phyloP scores from a whole-genome alignment of 2,329 filamentous ascomycete species.

The Stemphylium vesicarium region DNA sequence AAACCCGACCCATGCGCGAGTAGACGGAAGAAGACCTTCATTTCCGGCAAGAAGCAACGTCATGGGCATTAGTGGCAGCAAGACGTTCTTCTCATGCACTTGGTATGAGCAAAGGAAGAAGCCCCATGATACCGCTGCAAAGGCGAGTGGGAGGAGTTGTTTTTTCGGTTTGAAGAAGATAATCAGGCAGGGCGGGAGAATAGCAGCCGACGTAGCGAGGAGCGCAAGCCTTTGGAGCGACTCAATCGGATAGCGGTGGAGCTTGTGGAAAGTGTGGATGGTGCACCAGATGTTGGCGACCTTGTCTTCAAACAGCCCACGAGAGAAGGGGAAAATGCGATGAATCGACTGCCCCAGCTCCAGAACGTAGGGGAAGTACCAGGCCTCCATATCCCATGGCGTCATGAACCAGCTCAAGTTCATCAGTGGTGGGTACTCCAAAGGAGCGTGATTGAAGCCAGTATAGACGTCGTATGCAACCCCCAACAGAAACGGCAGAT shows the following conservation, averaged over 20 bases:
- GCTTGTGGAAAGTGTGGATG: constrained; percentile 86
- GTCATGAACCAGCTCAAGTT: constrained; percentile 31
- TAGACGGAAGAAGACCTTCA: constrained; percentile 76
- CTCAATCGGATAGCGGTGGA: constrained; percentile 73
- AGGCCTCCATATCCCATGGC: constrained; percentile 66
- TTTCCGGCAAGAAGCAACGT: constrained; percentile 82
- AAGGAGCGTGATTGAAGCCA: constrained; percentile 60
- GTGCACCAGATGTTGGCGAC: constrained; percentile 99
- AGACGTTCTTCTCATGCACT: constrained; percentile 96
- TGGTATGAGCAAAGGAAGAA: constrained; percentile 99
- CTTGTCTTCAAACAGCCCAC: constrained; percentile 98
- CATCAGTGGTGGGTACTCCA: constrained; percentile 9
- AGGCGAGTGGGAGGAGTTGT: constrained; percentile 76
- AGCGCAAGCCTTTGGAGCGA: constrained; percentile 80
- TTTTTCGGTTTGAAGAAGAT: constrained; percentile 80
- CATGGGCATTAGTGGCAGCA: constrained; percentile 92
- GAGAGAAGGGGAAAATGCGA: constrained; percentile 92
- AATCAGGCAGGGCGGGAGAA: constrained; percentile 78
- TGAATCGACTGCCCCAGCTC: constrained; percentile 85
- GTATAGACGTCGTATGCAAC: constrained; percentile 71
- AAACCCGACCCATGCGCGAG: constrained; percentile 92
- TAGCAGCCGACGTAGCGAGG: constrained; percentile 74
- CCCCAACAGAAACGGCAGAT: constrained; percentile 77
- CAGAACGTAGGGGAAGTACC: constrained; percentile 76
- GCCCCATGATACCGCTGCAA: constrained; percentile 88